A percentile compares a stretch with the other conserved stretches of the same genome.
These are phyloP conservation scores for Allium cepa DNA, from an alignment of 106 monocot genomes.

Conservation along the genomic window DNA sequence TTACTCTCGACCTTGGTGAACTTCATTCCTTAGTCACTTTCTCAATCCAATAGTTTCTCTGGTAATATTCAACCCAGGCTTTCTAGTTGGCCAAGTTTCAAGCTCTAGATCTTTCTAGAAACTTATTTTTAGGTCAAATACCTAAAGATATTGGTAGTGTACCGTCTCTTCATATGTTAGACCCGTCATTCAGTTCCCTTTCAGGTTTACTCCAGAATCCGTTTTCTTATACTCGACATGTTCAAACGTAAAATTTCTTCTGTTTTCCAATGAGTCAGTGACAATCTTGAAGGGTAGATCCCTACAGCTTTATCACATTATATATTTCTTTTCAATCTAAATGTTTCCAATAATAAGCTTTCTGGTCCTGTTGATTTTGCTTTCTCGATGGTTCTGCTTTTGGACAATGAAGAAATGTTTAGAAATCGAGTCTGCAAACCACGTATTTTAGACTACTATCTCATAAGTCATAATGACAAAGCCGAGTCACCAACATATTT, in stretches of 20 bases:
- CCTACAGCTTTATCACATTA: no score
- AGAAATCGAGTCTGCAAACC: no score
- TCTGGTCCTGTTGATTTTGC: slow-evolving; percentile 47
- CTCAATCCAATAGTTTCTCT: slow-evolving; percentile 12
- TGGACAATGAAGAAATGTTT: no score
- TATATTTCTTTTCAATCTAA: no score
- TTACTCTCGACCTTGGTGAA: no score
- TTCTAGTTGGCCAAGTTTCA: slow-evolving; percentile 26
- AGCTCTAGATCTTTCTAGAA: slow-evolving; percentile 52
- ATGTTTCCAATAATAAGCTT: no score
- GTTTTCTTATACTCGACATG: slow-evolving; percentile 8
- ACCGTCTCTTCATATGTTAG: slow-evolving; percentile 3
- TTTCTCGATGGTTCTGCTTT: no score
- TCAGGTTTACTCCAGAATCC: slow-evolving; percentile 1
- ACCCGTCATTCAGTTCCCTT: slow-evolving; percentile 1
- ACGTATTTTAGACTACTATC: no score
- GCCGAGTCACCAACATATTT: no score
- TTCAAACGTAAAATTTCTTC: slow-evolving; percentile 39
- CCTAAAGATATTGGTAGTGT: slow-evolving; percentile 20
- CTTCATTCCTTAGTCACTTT: slow-evolving; percentile 36
- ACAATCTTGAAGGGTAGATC: slow-evolving; percentile 35
- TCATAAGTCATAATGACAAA: no score
- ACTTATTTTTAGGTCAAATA: slow-evolving; percentile 42
- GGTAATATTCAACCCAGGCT: not conserved
- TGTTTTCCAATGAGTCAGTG: slow-evolving; percentile 45